Conservation (phyloP, 208 protist genomes). For the Wallacemonas collosoma region DNA sequence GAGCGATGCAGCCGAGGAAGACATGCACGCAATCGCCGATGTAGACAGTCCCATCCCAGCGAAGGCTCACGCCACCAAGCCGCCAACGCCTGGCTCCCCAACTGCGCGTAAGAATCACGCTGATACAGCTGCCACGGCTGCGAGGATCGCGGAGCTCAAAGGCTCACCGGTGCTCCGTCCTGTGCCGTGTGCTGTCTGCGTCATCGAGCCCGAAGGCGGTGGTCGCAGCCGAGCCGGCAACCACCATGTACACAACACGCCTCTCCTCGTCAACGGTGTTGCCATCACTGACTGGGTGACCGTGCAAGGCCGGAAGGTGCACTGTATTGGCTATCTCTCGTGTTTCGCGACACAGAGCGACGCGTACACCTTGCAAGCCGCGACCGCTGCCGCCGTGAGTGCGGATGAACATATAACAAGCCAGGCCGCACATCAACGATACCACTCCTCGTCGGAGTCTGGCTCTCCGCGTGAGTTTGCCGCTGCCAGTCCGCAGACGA, state of each 20-base stretch:
- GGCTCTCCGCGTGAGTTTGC: slow-evolving; percentile 7
- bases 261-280: slow-evolving; percentile 20
- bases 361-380: slow-evolving; percentile 7
- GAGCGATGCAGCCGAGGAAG: too few relatives aligned
- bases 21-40: neutral
- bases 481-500: slow-evolving; percentile 8
- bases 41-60: slow-evolving; percentile 11
- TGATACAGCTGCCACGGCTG: neutral
- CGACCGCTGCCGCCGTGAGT: neutral
- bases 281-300: slow-evolving; percentile 37
- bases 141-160: neutral
- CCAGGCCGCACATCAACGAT: slow-evolving; percentile 16
- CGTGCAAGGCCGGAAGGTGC: slow-evolving; percentile 55
- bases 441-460: slow-evolving; percentile 9
- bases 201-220: slow-evolving; percentile 61
- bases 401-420: slow-evolving; percentile 11
- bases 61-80: neutral
- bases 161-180: slow-evolving; percentile 54
- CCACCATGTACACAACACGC: slow-evolving; percentile 17
- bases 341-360: slow-evolving; percentile 41
- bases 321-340: slow-evolving; percentile 66
- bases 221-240: slow-evolving; percentile 11
- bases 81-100: neutral
- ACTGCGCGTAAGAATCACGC: neutral
- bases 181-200: slow-evolving; percentile 80